These are phyloP conservation scores for Trichophyton verrucosum DNA, from an alignment of 2,329 filamentous ascomycete genomes.

Conservation along the genomic window DNA sequence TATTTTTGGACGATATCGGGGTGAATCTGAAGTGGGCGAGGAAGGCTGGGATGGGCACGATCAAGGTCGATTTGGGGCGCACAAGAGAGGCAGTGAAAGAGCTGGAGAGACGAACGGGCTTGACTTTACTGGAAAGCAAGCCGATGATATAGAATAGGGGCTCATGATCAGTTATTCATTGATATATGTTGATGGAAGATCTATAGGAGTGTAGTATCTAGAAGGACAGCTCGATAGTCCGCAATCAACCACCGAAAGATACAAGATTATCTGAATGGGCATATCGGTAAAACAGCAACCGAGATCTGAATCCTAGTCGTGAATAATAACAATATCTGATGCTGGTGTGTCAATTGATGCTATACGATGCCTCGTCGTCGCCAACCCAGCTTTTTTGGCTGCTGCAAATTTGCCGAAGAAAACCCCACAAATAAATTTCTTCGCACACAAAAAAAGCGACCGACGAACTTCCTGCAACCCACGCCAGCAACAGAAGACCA, in stretches of 20 bases:
- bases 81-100: slow-evolving; percentile 70
- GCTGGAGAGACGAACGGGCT: slow-evolving; percentile 61
- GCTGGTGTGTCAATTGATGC: no score
- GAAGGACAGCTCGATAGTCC: no score
- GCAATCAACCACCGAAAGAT: no score
- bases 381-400: slow-evolving; percentile 23
- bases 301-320: no score
- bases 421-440: slow-evolving; percentile 27
- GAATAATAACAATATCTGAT: no score
- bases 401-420: slow-evolving; percentile 23
- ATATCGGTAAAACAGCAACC: neutral
- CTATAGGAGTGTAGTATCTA: no score
- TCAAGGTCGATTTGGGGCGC: slow-evolving; percentile 71
- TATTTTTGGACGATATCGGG: slow-evolving; percentile 91
- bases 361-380: slow-evolving; percentile 19
- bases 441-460: slow-evolving; percentile 15
- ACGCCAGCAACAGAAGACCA: slow-evolving; percentile 13
- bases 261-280: neutral
- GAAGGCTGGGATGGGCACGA: slow-evolving; percentile 61
- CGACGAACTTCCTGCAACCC: slow-evolving; percentile 20
- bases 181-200: no score
- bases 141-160: slow-evolving; percentile 22
- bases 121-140: slow-evolving; percentile 37
- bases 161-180: neutral
- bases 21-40: slow-evolving; percentile 76